phyloP scores from a whole-genome alignment of 192 early-diverging fungal species.

The Geranomyces michiganensis region DNA sequence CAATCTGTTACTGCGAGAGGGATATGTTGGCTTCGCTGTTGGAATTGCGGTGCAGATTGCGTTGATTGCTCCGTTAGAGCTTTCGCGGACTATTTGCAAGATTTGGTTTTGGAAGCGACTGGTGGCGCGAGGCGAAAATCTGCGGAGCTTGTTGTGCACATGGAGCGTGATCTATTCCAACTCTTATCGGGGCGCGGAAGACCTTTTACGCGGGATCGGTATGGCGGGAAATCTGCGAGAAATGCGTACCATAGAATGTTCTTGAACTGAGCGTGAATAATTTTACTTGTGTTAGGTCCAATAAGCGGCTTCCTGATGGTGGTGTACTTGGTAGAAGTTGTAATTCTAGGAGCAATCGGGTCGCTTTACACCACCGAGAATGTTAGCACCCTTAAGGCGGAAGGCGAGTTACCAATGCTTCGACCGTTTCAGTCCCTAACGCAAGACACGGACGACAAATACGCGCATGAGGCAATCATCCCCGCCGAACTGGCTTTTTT shows the following conservation, averaged over 20 bases:
- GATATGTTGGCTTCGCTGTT: not conserved
- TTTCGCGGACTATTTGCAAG: not conserved
- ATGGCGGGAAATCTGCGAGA: too few species aligned
- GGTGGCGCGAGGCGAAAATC: not conserved
- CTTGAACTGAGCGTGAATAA: too few species aligned
- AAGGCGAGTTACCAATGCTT: not conserved
- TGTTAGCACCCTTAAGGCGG: not conserved
- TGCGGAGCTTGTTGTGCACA: not conserved
- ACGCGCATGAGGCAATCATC: not conserved
- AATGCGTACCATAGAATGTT: too few species aligned
- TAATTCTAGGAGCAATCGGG: conserved; percentile 6
- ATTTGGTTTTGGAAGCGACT: conserved; percentile 20
- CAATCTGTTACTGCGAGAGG: not conserved
- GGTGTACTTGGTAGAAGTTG: conserved; percentile 7
- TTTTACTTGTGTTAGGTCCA: not conserved
- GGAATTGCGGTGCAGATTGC: conserved; percentile 16
- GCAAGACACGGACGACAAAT: not conserved
- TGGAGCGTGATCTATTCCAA: conserved; percentile 24
- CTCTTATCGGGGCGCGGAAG: conserved; percentile 17
- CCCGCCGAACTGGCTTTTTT: not conserved
- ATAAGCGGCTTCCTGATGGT: conserved; percentile 6
- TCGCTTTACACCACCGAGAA: conserved; percentile 1
- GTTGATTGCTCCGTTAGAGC: conserved; percentile 7
- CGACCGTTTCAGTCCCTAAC: not conserved
- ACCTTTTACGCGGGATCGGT: not conserved